A percentile compares a stretch with the other conserved stretches of the same genome.
phyloP scores from a whole-genome alignment of 495 filamentous ascomycete species.

The Aspergillus conjunctus region DNA sequence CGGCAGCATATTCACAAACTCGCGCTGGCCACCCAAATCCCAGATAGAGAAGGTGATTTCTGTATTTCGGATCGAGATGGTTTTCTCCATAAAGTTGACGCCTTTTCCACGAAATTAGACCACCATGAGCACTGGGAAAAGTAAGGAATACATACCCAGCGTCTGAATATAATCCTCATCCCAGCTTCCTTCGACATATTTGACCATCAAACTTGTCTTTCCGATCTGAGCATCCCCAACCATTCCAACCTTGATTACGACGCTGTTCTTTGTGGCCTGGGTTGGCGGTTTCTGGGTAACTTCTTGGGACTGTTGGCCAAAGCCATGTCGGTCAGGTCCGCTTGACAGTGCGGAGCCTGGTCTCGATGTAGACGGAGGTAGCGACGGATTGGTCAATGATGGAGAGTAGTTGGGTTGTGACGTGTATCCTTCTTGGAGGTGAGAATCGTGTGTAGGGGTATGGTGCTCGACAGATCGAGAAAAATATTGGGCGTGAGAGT shows the following conservation, averaged over 20 bases:
- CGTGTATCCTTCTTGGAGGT: conserved; percentile 45
- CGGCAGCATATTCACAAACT: conserved; percentile 99
- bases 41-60: conserved; percentile 99
- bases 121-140: neutral
- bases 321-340: conserved; percentile 44
- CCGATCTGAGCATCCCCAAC: conserved; percentile 98
- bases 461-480: conserved; percentile 48
- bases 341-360: conserved; percentile 55
- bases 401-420: conserved; percentile 43
- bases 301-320: conserved; percentile 48
- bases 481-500: conserved; percentile 48
- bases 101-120: conserved; percentile 42
- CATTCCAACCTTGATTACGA: conserved; percentile 99
- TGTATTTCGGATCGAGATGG: conserved; percentile 98
- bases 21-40: conserved; percentile 96
- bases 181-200: conserved; percentile 99
- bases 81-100: conserved; percentile 99
- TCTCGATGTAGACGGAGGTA: conserved; percentile 47
- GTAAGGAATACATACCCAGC: conserved; percentile 61
- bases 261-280: conserved; percentile 69
- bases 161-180: conserved; percentile 99
- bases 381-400: conserved; percentile 44
- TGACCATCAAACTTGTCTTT: conserved; percentile 98
- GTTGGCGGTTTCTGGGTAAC: conserved; percentile 43
- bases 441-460: conserved; percentile 44